These are phyloP conservation scores for Fragaria ananassa DNA, from an alignment of 306 rosid genomes.

Conservation along the genomic window DNA sequence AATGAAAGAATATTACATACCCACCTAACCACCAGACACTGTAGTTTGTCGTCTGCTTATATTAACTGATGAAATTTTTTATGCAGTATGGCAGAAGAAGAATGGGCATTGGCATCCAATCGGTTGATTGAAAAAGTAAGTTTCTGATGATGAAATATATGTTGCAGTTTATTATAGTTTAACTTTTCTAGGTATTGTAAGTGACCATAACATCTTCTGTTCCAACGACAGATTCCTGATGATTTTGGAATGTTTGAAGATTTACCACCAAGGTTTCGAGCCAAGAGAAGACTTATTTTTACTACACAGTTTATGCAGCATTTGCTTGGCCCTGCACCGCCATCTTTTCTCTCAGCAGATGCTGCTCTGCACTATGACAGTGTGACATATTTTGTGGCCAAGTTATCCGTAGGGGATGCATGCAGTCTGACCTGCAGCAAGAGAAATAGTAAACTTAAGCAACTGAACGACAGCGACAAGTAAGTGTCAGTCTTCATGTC, in stretches of 20 bases:
- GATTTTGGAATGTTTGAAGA: constrained; percentile 35
- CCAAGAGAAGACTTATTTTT: constrained; percentile 48
- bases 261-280: constrained; percentile 22
- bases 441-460: constrained; percentile 17
- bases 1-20: not conserved
- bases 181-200: not conserved
- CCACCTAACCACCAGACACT: not conserved
- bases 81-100: constrained; percentile 45
- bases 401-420: constrained; percentile 42
- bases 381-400: constrained; percentile 37
- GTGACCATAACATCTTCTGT: constrained; percentile 7
- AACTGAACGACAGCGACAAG: constrained; percentile 25
- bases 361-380: constrained; percentile 38
- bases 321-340: constrained; percentile 42
- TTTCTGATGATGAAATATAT: constrained; percentile 1
- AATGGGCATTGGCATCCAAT: constrained; percentile 45
- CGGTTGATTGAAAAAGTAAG: constrained; percentile 44
- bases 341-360: constrained; percentile 37
- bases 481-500: constrained; percentile 29
- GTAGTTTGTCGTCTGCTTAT: not conserved
- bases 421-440: constrained; percentile 40
- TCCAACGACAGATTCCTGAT: constrained; percentile 41
- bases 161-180: not conserved
- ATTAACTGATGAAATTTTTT: not conserved
- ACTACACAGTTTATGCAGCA: constrained; percentile 51